Base-by-base conservation (phyloP, 1,139 yeast genomes). In the Lodderomyces beijingensis region DNA sequence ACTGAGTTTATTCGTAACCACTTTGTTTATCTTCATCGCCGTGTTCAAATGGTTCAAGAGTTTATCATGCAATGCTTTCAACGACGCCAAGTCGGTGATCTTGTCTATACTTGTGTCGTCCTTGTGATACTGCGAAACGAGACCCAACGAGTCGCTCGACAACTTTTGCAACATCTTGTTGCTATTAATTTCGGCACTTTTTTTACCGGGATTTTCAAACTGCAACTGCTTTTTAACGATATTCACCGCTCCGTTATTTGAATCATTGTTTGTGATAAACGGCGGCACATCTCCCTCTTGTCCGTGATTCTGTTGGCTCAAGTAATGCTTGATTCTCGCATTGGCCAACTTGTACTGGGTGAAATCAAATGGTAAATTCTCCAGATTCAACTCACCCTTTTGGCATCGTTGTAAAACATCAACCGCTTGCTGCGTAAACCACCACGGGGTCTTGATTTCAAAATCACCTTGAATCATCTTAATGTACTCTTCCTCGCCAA, bases 21-120 rank as follows among this genome's bases (percentile, higher is more conserved):
- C 45, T 31, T 61, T 53, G 36, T 74, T 67, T 15, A 79, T 62
- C 36, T 67, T 70, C n/a, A 57, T 41, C 3, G 78, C 67, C 53
- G 86, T 78, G 11, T 45, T 35, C 11, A 60, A 47, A 28, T 50
- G 49, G 11, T 40, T 46, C 4, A 35, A 27, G 25, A 60, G 42
- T 9, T 41, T 40, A 1, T 44, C 40, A 33, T 59, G 49, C 14
- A 55, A 31, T 19, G 39, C 39, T 30, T 50, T 43, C 22, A 61
- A 47, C 12, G 45, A 43, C 1, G 39, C 39, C 13, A 55, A 22
- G 32, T 50, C 55, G 4, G 39, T 26, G 4, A 46, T 37, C 21
- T 53, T 58, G 15, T 35, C 33, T 24, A 29, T 26, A 5, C 35
- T 39, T 19, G 21, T 19, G 10, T 19, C 10, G 10, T 19, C 21